Evolutionary conservation across 495 filamentous ascomycete species (phyloP), one percentile per base, ranked within the genome.

Genomic region (Glonium stellatum): DNA sequence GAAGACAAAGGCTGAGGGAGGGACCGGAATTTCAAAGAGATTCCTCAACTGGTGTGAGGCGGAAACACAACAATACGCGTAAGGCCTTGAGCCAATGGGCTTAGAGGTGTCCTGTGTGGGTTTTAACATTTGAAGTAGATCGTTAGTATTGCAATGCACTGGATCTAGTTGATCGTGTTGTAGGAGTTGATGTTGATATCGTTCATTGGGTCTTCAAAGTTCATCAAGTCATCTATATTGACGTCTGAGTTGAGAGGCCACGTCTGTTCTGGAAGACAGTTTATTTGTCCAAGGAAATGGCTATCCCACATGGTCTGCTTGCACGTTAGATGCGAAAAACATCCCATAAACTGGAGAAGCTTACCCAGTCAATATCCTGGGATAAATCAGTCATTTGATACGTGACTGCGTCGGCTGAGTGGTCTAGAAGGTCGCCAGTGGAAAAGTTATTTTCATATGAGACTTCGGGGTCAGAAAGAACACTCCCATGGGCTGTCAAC

Each of bases 1-100:
- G n/a, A 72, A 75, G n/a, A 60, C 74, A 22, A 71, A 76, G 31
- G 31, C 4, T n/a, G 57, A 77, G 66, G 68, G 35, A 58, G 62
- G 18, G 15, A 63, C 41, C 64, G 69, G 50, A 50, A 60, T 63
- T 49, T 50, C 53, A 34, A 46, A 27, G 36, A 64, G 69, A 67
- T 65, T 75, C 18, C 71, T 67, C 63, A 64, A 70, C 34, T 75
- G 69, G 69, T 73, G 71, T 55, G 69, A 72, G 55, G 63, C 65
- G 46, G 53, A 73, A 54, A 56, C 55, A 1, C 47, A 39, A 48
- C 11, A 56, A 8, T 66, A 51, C 27, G 21, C 62, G 59, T 62
- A 49, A 42, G 36, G 11, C 19, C 19, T 51, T 51, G 1, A 6
- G 23, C 21, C 31, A n/a, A 25, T 51, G 6, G 27, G 27, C 3